These are phyloP conservation scores for Aaosphaeria pasadenensis DNA, from an alignment of 2,329 filamentous ascomycete genomes.

Conservation along the genomic window DNA sequence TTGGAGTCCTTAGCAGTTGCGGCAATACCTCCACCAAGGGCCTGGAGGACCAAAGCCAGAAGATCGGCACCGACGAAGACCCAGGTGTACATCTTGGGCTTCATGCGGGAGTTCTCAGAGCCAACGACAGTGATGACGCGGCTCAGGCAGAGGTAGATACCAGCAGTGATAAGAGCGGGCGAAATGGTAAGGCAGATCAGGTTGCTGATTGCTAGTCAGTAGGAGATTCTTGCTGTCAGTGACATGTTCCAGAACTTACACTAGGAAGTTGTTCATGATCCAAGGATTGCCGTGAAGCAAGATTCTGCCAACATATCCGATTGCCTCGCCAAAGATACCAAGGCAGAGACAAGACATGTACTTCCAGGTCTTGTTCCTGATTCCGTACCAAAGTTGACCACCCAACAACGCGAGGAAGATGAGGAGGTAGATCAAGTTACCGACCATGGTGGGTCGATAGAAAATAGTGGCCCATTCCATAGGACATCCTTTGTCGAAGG, in stretches of 20 bases:
- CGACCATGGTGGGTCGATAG: constrained; percentile 50
- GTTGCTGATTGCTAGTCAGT: constrained; percentile 35
- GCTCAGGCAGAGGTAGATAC: constrained; percentile 54
- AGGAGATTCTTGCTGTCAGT: constrained; percentile 2
- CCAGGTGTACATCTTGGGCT: constrained; percentile 47
- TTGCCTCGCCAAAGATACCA: constrained; percentile 50
- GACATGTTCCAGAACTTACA: constrained; percentile 36
- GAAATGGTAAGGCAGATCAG: constrained; percentile 55
- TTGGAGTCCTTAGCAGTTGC: constrained; percentile 43
- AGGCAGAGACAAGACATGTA: constrained; percentile 46
- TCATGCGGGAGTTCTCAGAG: constrained; percentile 18
- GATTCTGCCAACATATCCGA: constrained; percentile 56
- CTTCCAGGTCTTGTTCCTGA: constrained; percentile 52
- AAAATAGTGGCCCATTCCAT: constrained; percentile 47
- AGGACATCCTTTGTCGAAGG: constrained; percentile 32
- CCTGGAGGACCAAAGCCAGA: constrained; percentile 56
- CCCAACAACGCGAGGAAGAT: constrained; percentile 47
- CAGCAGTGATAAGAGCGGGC: constrained; percentile 53
- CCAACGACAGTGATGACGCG: constrained; percentile 54
- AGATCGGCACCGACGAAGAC: constrained; percentile 58
- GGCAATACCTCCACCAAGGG: constrained; percentile 54
- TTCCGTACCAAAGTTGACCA: constrained; percentile 48
- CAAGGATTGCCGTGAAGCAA: constrained; percentile 53
- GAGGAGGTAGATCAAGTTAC: constrained; percentile 51
- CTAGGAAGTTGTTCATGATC: constrained; percentile 47